Base-by-base conservation (phyloP, 1,284 basidiomycete genomes). In the Naganishia liquefaciens region DNA sequence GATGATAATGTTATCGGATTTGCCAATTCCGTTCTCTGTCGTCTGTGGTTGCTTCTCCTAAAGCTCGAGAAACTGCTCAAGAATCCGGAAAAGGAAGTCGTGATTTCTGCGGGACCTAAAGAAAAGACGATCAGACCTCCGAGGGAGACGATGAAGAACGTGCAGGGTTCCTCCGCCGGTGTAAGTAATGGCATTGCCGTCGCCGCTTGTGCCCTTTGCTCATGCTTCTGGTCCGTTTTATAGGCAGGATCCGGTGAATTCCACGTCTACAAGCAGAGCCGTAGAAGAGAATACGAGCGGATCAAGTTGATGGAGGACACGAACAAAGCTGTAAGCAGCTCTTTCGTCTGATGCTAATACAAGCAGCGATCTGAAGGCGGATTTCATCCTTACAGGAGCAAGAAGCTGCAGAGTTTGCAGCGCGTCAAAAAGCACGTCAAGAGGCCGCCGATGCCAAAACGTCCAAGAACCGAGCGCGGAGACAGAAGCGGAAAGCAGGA, bases 81-180 rank as follows among this genome's bases (percentile, higher is more conserved):
- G 33, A 55, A 66, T 25, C 64, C 62, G 13, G 62, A 64, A n/a
- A 65, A 65, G 42, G 63, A 65, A 30, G 63, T 87, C 0, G 84
- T 85, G 73, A 80, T 96, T 9, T 91, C 93, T 1, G 73, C 84
- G 19, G 82, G 88, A 7, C 87, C 86, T 25, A 88, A 88, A 75
- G 87, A 93, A 70, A 91, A 91, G 79, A 83, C 82, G 0, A 82
- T 95, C 42, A 82, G 91, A 30, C 81, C 91, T 0, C 82, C 91
- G 6, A 83, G 89, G 55, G 94, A 97, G 78, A 95, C 95, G 89
- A 95, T 99, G 89, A 97, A 96, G 84, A 98, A 95, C 71, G 93
- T 97, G 3, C 91, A 94, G 76, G 93, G 93, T 0, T 93, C 90
- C 10, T 91, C 89, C 77, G 91, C 92, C 2, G 93, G 81, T 52